Evolutionary conservation across 164 flowering plant genomes (phyloP).

Genomic region (Vitis rupestris): DNA sequence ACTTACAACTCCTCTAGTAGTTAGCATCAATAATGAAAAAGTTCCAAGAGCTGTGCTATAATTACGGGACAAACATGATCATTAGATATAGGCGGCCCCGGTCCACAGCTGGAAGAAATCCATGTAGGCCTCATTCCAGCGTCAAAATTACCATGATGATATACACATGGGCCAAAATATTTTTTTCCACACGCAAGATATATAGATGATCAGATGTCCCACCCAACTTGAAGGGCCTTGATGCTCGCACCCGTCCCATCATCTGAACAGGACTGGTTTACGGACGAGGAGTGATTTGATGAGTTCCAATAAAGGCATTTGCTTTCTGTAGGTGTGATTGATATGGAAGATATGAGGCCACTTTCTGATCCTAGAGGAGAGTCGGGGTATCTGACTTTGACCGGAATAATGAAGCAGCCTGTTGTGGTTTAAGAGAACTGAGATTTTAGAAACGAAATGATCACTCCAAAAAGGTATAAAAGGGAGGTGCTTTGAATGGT

Average conservation of each 20-base stretch:
- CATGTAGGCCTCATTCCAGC: conserved; percentile 4
- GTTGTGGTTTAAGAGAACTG: not conserved
- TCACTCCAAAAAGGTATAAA: too few relatives aligned
- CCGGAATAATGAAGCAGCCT: conserved; percentile 18
- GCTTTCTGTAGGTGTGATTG: conserved; percentile 18
- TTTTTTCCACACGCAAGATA: not conserved
- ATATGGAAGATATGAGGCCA: conserved; percentile 2
- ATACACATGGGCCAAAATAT: not conserved
- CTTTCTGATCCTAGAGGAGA: conserved; percentile 9
- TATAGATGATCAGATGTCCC: not conserved
- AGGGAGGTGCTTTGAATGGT: too few relatives aligned
- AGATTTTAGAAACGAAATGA: too few relatives aligned
- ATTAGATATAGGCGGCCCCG: conserved; percentile 17
- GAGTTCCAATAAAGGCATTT: conserved; percentile 33
- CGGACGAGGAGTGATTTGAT: not conserved
- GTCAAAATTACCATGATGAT: not conserved
- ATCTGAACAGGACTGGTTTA: not conserved
- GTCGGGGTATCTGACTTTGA: conserved; percentile 27
- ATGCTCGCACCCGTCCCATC: conserved; percentile 14
- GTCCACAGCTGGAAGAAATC: conserved; percentile 24
- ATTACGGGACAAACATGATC: conserved; percentile 23
- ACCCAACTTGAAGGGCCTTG: conserved; percentile 5
- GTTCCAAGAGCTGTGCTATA: conserved; percentile 3
- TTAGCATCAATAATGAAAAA: conserved; percentile 1
- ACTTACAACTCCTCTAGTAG: not conserved